Percentiles rank a stretch among this genome's conserved stretches.
Evolutionary conservation across 805 yeast species (phyloP).

Genomic region (Zygosaccharomyces kombuchaensis): DNA sequence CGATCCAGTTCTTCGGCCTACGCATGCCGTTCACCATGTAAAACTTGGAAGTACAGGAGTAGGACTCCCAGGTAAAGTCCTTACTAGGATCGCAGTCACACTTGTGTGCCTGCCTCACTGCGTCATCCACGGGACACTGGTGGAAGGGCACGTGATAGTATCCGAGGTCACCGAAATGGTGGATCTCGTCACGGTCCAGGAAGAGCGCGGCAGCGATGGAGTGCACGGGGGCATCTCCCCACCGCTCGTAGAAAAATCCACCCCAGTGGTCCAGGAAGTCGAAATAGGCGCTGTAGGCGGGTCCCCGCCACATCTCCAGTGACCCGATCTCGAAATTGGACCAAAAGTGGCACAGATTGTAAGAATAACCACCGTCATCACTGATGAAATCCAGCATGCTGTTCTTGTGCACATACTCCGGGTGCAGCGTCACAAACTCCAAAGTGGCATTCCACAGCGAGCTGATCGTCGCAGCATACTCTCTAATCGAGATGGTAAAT

Average conservation of each 20-base stretch:
- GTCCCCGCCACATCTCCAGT: slow-evolving; percentile 59
- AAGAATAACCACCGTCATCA: slow-evolving; percentile 65
- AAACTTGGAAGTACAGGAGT: slow-evolving; percentile 66
- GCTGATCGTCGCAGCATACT: slow-evolving; percentile 65
- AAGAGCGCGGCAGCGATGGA: slow-evolving; percentile 67
- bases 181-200: slow-evolving; percentile 54
- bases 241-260: slow-evolving; percentile 80
- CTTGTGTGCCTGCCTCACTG: slow-evolving; percentile 51
- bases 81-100: slow-evolving; percentile 69
- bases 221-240: slow-evolving; percentile 96
- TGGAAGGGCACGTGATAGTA: slow-evolving; percentile 79
- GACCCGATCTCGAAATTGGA: slow-evolving; percentile 73
- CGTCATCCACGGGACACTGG: slow-evolving; percentile 69
- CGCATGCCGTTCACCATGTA: slow-evolving; percentile 49
- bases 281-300: slow-evolving; percentile 55
- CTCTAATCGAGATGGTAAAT: slow-evolving; percentile 75
- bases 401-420: slow-evolving; percentile 53
- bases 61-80: slow-evolving; percentile 73
- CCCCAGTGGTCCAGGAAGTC: slow-evolving; percentile 60
- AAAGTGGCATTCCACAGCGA: slow-evolving; percentile 72
- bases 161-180: slow-evolving; percentile 81
- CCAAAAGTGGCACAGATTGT: slow-evolving; percentile 75
- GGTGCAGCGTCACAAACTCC: slow-evolving; percentile 55
- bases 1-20: slow-evolving; percentile 71
- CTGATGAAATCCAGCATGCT: slow-evolving; percentile 68